Evolutionary conservation across 495 filamentous ascomycete genomes (phyloP).

Genomic region (Tuber magnatum): DNA sequence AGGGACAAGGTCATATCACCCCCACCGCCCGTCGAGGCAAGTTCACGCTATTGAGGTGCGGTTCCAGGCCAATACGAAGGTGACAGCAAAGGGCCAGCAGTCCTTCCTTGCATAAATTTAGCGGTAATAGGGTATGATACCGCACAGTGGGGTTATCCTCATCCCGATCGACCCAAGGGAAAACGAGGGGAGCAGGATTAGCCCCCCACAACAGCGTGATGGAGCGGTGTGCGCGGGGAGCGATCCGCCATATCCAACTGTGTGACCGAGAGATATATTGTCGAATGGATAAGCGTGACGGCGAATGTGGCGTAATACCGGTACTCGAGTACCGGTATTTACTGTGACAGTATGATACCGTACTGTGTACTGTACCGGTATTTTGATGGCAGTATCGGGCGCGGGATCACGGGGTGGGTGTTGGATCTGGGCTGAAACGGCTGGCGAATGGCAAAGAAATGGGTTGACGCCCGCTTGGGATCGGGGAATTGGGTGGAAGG

Average conservation of each 20-base stretch:
- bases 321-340: neutral
- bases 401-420: neutral
- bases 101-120: neutral
- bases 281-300: neutral
- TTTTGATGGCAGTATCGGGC: neutral
- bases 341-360: no score
- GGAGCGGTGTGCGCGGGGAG: neutral
- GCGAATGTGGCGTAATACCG: neutral
- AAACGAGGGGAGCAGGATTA: neutral
- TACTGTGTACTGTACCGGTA: neutral
- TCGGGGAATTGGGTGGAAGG: neutral
- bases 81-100: conserved; percentile 1
- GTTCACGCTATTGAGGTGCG: neutral
- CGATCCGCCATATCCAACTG: neutral
- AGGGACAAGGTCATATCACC: conserved; percentile 14
- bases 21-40: conserved; percentile 6
- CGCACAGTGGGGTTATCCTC: neutral
- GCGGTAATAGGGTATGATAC: no score
- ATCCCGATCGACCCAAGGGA: neutral
- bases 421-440: neutral
- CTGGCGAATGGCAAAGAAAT: neutral
- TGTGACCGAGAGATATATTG: neutral
- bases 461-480: neutral
- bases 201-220: neutral
- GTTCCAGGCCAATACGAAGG: neutral